Evolutionary conservation across 805 yeast genomes (phyloP).

Genomic region (Myxozyma kluyveri): DNA sequence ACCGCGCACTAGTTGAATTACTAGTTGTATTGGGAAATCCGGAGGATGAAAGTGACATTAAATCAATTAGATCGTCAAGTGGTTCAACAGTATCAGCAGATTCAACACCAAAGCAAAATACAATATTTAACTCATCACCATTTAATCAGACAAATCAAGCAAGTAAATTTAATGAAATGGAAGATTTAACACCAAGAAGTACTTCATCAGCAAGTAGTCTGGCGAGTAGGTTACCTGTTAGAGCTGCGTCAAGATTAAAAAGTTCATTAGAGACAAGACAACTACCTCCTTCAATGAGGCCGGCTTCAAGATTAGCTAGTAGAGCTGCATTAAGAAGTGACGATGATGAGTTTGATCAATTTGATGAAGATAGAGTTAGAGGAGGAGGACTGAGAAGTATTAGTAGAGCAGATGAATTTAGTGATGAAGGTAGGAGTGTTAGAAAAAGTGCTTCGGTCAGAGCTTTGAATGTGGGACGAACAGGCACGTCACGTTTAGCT

Average conservation of each 20-base stretch:
- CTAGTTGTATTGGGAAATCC: constrained; percentile 9
- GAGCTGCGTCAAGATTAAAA: constrained; percentile 26
- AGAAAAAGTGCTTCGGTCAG: no score
- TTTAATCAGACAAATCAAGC: no score
- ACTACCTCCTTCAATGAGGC: constrained; percentile 14
- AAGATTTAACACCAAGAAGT: background rate
- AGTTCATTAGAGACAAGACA: constrained; percentile 20
- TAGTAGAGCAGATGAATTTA: no score
- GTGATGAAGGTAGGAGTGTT: no score
- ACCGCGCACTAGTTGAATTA: constrained; percentile 14
- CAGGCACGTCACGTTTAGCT: no score
- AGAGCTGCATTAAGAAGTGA: background rate
- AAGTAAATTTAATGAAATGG: background rate
- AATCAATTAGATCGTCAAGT: no score
- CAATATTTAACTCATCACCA: no score
- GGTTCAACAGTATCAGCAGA: no score
- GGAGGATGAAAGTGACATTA: no score
- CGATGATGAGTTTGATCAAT: background rate
- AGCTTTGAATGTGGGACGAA: no score
- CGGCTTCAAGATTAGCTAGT: constrained; percentile 22
- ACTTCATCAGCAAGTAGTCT: background rate
- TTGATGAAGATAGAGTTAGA: no score
- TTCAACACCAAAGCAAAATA: background rate
- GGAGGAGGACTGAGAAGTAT: background rate
- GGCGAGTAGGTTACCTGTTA: constrained; percentile 15